Evolutionary conservation across 75 land plant species (phyloP).

Genomic region (Sequoia sempervirens): DNA sequence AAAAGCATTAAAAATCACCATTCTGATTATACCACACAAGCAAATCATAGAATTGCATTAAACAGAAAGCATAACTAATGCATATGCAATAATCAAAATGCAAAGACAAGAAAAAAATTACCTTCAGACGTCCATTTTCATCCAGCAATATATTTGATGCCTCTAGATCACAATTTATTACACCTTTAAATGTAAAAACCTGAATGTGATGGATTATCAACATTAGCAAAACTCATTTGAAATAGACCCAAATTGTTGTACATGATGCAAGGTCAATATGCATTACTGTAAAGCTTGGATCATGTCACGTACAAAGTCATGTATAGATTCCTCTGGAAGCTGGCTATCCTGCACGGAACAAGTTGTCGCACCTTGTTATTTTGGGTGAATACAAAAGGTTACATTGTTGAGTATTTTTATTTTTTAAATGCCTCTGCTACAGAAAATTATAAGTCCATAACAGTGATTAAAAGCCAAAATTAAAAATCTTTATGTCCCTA

Average conservation of each 20-base stretch:
- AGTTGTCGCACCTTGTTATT: neutral
- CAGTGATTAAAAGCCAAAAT: neutral
- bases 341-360: constrained; percentile 56
- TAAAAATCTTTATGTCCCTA: neutral
- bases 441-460: neutral
- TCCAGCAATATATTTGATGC: constrained; percentile 94
- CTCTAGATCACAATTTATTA: constrained; percentile 93
- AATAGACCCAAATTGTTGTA: neutral
- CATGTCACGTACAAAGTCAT: constrained; percentile 75
- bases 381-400: neutral
- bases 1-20: constrained; percentile 3
- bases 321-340: constrained; percentile 93
- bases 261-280: neutral
- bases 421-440: neutral
- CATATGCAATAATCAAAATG: neutral
- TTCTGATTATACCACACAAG: neutral
- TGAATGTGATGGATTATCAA: constrained; percentile 16
- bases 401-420: neutral
- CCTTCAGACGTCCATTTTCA: constrained; percentile 98
- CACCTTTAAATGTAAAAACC: constrained; percentile 96
- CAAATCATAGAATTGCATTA: neutral
- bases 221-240: neutral
- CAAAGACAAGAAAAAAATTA: constrained; percentile 8
- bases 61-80: neutral
- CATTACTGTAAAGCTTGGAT: constrained; percentile 91